phyloP scores from a whole-genome alignment of 2,329 filamentous ascomycete genomes.

The Paecilomyces variotii region DNA sequence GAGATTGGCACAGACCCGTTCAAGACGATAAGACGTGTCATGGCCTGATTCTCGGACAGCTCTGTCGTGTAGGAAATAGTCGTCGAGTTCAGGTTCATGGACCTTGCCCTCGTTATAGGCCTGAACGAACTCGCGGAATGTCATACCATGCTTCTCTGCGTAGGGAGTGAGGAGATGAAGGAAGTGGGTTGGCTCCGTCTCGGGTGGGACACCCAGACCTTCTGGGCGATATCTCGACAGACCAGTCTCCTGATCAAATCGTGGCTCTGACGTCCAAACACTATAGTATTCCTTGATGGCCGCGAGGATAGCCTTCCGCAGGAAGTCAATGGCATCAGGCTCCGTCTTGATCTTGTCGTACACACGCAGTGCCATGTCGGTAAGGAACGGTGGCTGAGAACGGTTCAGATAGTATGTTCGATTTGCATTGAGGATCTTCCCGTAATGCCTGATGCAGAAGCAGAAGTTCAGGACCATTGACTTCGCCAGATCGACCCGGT shows the following conservation, averaged over 20 bases:
- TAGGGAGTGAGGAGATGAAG: conserved; percentile 75
- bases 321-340: conserved; percentile 69
- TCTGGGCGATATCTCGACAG: conserved; percentile 79
- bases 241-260: conserved; percentile 67
- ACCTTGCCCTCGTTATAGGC: conserved; percentile 78
- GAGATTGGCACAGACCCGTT: conserved; percentile 76
- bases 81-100: conserved; percentile 78
- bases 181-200: conserved; percentile 84
- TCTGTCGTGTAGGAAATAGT: conserved; percentile 93
- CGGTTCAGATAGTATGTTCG: conserved; percentile 90
- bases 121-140: conserved; percentile 73
- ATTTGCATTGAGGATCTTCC: conserved; percentile 96
- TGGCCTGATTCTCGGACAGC: conserved; percentile 94
- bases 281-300: conserved; percentile 96
- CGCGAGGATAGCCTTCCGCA: conserved; percentile 70
- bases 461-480: conserved; percentile 94
- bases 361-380: conserved; percentile 90
- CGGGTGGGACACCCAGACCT: conserved; percentile 77
- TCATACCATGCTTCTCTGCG: conserved; percentile 73
- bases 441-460: conserved; percentile 97
- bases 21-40: conserved; percentile 89
- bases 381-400: conserved; percentile 93
- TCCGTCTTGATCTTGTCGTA: conserved; percentile 91
- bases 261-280: conserved; percentile 74
- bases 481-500: conserved; percentile 80